phyloP scores from a whole-genome alignment of 805 yeast species.

The Vanderwaltozyma tropicalis region DNA sequence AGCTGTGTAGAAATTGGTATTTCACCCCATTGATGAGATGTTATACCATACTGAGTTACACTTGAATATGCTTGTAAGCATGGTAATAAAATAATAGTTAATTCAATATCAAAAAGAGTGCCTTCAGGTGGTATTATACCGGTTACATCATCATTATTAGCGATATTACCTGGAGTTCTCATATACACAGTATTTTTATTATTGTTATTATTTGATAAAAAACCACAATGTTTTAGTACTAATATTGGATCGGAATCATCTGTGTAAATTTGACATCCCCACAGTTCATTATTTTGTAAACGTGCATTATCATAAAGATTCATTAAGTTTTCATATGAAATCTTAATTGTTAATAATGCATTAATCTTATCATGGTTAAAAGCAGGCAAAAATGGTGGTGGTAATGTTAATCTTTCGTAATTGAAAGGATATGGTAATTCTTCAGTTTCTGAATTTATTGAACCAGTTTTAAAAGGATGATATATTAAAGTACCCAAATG shows the following conservation, averaged over 20 bases:
- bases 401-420: slow-evolving; percentile 4
- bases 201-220: slow-evolving; percentile 15
- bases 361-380: slow-evolving; percentile 14
- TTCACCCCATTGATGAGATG: slow-evolving; percentile 61
- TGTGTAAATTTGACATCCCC: slow-evolving; percentile 92
- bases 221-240: slow-evolving; percentile 62
- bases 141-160: slow-evolving; percentile 23
- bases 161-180: slow-evolving; percentile 35
- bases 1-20: neutral
- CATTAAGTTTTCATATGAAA: slow-evolving; percentile 18
- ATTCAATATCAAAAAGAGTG: slow-evolving; percentile 25
- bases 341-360: slow-evolving; percentile 13
- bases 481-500: slow-evolving; percentile 15
- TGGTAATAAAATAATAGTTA: slow-evolving; percentile 48
- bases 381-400: slow-evolving; percentile 22
- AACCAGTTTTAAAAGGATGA: slow-evolving; percentile 13
- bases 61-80: slow-evolving; percentile 56
- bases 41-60: slow-evolving; percentile 53
- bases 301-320: slow-evolving; percentile 24
- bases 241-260: slow-evolving; percentile 85
- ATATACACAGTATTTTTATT: slow-evolving; percentile 10
- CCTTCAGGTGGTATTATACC: slow-evolving; percentile 19
- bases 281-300: slow-evolving; percentile 43
- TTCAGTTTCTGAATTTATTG: neutral
- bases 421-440: slow-evolving; percentile 4